Evolutionary conservation across 2,329 filamentous ascomycete genomes (phyloP).

Genomic region (Aspergillus pseudotamarii): DNA sequence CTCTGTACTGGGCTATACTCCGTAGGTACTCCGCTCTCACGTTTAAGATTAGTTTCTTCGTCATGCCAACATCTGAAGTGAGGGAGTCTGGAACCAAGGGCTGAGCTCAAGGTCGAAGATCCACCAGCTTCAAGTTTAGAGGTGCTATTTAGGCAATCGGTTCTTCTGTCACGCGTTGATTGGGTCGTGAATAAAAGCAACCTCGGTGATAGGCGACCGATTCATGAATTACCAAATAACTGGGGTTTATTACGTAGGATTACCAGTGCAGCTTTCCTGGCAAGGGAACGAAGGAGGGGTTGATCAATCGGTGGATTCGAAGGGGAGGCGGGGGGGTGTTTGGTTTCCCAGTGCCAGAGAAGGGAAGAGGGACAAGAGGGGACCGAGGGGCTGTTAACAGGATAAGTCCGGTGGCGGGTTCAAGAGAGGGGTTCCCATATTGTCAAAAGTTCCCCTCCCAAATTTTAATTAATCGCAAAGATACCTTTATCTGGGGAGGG

Average conservation of each 20-base stretch:
- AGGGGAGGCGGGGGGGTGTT: no score
- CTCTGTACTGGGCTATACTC: neutral
- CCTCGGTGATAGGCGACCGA: conserved; percentile 9
- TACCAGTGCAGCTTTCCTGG: conserved; percentile 6
- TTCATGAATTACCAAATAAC: conserved; percentile 9
- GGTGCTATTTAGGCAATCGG: conserved; percentile 14
- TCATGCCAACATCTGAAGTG: conserved; percentile 10
- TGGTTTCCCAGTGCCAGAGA: neutral
- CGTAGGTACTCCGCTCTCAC: neutral
- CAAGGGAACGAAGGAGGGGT: conserved; percentile 14
- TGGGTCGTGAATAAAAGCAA: neutral
- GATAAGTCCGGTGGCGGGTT: conserved; percentile 16
- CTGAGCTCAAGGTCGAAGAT: conserved; percentile 14
- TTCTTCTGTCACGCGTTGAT: conserved; percentile 7
- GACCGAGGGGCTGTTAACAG: conserved; percentile 14
- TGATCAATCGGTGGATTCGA: conserved; percentile 6
- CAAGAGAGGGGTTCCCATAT: neutral
- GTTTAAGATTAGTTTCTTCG: conserved; percentile 7
- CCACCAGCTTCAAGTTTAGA: conserved; percentile 7
- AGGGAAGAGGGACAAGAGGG: conserved; percentile 12
- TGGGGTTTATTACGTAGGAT: conserved; percentile 11
- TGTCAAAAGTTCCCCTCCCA: neutral
- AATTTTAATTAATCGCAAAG: neutral
- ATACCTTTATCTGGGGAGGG: neutral
- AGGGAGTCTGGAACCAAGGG: conserved; percentile 22